Base-by-base conservation (phyloP, 257 asterid species). In the Eucommia ulmoides region DNA sequence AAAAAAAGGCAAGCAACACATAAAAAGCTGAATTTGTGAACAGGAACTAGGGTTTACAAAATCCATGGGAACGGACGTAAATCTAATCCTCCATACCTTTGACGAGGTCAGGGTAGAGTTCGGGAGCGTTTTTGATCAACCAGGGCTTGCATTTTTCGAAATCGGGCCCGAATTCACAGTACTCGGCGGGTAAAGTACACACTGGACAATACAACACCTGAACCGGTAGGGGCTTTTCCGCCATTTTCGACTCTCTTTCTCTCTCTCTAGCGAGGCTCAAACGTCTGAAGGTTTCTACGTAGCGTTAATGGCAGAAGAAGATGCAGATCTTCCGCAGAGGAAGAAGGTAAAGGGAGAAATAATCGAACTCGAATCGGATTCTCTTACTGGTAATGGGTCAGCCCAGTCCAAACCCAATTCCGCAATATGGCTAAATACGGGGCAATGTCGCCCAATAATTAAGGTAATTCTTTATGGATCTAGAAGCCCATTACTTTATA, bases 91-190 rank as follows among this genome's bases (percentile, higher is more conserved):
- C n/a, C n/a, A n/a, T n/a, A 89, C 98, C 94, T 80, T 77, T 82
- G 53, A 74, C 56, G 48, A 89, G 92, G 68, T 85, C 94, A 48
- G 98, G 98, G 52, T 85, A 89, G 49, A 75, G 67, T 51, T 74
- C 77, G 56, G 88, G 86, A 0, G 76, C 93, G 59, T 84, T 78
- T 65, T 70, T 68, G 73, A 78, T 72, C 85, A 89, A 67, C 98
- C 98, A 85, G 8, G 98, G 96, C 58, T 89, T 85, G 78, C 98
- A 89, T 64, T 82, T 89, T 65, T 82, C 94, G 51, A 89, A 89
- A 42, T 89, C 94, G 22, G 93, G 70, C 19, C 97, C 96, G 58
- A 85, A 82, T 63, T 89, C 97, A 60, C 97, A 89, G 68, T 85
- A 89, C 70, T 89, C 97, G n/a, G 96, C 81, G 33, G 97, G 96